Base-by-base conservation (phyloP, 257 asterid species). In the Cruciata laevipes region DNA sequence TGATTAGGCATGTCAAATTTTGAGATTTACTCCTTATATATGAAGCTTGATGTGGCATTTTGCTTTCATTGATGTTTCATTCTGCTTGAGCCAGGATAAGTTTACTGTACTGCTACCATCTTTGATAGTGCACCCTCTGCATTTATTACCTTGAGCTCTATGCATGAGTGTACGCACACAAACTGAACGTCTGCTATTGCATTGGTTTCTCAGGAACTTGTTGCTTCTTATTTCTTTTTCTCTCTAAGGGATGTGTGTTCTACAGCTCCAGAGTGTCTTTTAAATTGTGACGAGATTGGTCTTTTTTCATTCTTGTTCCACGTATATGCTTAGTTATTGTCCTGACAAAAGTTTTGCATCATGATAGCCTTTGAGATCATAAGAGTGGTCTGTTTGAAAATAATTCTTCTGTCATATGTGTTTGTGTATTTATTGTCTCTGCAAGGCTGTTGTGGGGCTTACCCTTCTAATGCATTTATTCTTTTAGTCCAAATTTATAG, bases 221-320 rank as follows among this genome's bases (percentile, higher is more conserved):
- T 42, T 53, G 1, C 20, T 42, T 44, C 32, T 35, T 35, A 12
- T 37, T 9, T 37, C 42, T 7, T 37, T 37, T 37, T 37, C 42
- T 37, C 42, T 37, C 42, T 37, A 7, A 37, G 42, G 42, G 42
- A 12, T 58, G n/a, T 40, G 30, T 44, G 12, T 7, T 25, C 49
- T 23, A 21, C 38, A 14, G 2, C 30, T 20, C 4, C 20, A 32
- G 24, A 37, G 13, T 37, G 10, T 37, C 42, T 37, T 47, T n/a
- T 59, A 44, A 32, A 32, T 61, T 42, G 18, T 60, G 12, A 16
- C 40, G 10, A 35, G 31, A 18, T 53, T 67, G 27, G 37, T 14
- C 73, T 18, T 69, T 21, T 16, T 37, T 20, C 49, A n/a, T 40
- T 59, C 37, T 51, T 42, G n/a, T n/a, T n/a, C n/a, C n/a, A n/a